Percentiles rank a stretch among this genome's conserved stretches.
Evolutionary conservation across 2,329 filamentous ascomycete species (phyloP).

Genomic region (Aureobasidium namibiae): DNA sequence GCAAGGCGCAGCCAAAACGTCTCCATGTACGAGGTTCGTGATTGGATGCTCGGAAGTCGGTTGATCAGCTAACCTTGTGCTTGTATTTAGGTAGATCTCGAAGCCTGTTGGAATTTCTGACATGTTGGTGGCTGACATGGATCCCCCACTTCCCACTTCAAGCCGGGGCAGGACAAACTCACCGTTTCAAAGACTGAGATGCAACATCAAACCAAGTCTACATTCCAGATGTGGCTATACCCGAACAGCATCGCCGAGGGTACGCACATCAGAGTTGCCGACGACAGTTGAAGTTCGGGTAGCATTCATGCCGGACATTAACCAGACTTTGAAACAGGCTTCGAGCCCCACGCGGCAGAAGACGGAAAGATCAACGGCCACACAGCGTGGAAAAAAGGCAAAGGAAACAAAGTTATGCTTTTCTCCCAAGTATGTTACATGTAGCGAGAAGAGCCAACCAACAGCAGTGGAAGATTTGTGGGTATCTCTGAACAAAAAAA

Average conservation of each 20-base stretch:
- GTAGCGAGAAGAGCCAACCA: background rate
- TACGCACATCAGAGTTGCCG: background rate
- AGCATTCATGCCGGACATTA: background rate
- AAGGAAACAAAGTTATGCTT: slow-evolving; percentile 2
- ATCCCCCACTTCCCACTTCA: background rate
- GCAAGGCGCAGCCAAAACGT: background rate
- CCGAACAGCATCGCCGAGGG: background rate
- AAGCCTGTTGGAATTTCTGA: background rate
- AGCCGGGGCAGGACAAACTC: background rate
- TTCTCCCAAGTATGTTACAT: slow-evolving; percentile 3
- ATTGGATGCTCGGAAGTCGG: background rate
- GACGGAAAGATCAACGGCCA: background rate
- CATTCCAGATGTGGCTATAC: background rate
- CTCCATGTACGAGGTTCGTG: background rate
- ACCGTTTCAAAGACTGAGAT: background rate
- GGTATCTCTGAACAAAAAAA: slow-evolving; percentile 6
- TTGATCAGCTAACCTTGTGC: background rate
- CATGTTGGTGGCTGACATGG: background rate
- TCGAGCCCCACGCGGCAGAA: background rate
- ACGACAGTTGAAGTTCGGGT: background rate
- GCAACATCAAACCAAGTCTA: background rate
- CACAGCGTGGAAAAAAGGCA: background rate
- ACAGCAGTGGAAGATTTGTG: slow-evolving; percentile 2
- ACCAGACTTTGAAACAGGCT: background rate
- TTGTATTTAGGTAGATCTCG: background rate